phyloP scores from a whole-genome alignment of 164 flowering plant species.

The Houttuynia cordata region DNA sequence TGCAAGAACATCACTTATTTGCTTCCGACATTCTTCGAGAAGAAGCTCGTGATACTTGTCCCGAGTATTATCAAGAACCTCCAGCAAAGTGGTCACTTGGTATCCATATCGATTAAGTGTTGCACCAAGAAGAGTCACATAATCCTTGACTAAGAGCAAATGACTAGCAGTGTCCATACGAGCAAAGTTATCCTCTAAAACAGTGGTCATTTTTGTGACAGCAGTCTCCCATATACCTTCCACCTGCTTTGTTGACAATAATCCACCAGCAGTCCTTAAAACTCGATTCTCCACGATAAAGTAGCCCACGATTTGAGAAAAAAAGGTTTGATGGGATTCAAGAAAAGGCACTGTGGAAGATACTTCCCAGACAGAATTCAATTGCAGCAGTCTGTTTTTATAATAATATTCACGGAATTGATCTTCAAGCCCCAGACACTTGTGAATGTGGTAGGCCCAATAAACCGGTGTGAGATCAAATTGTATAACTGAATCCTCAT shows the following conservation, averaged over 20 bases:
- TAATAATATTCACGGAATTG: slow-evolving; percentile 73
- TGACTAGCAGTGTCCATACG: slow-evolving; percentile 64
- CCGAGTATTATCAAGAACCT: slow-evolving; percentile 45
- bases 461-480: slow-evolving; percentile 79
- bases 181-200: slow-evolving; percentile 60
- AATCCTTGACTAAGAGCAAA: slow-evolving; percentile 73
- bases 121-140: slow-evolving; percentile 65
- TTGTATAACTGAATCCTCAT: background rate
- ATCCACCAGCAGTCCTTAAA: slow-evolving; percentile 60
- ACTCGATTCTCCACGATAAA: slow-evolving; percentile 89
- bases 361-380: slow-evolving; percentile 66
- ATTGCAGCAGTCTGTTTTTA: slow-evolving; percentile 63
- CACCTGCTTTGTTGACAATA: slow-evolving; percentile 44
- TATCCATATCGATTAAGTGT: slow-evolving; percentile 77
- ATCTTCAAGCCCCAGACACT: slow-evolving; percentile 53
- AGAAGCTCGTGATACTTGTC: slow-evolving; percentile 84
- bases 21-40: slow-evolving; percentile 56
- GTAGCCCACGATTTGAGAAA: slow-evolving; percentile 74
- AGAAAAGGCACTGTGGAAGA: slow-evolving; percentile 59
- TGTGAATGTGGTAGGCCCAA: slow-evolving; percentile 70
- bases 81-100: slow-evolving; percentile 56
- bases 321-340: slow-evolving; percentile 60
- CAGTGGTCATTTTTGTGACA: slow-evolving; percentile 42
- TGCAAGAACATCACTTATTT: slow-evolving; percentile 41
- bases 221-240: slow-evolving; percentile 85